phyloP scores from a whole-genome alignment of 176 grass and related monocot species.

The Cenchrus purpureus region DNA sequence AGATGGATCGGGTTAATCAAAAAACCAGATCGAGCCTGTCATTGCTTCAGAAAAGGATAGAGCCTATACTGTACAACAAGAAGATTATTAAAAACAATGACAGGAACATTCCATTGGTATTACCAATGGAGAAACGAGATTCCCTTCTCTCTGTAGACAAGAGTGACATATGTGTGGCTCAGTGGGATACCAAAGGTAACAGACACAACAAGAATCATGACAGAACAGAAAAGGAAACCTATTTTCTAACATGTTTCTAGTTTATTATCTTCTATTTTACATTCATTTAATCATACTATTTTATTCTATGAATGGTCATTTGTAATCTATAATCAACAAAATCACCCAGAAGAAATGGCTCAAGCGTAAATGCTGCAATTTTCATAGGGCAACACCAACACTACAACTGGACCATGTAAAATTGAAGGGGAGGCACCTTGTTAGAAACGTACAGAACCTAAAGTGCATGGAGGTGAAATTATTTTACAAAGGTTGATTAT shows the following conservation, averaged over 20 bases:
- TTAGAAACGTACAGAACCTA: not conserved
- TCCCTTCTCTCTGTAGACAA: not conserved
- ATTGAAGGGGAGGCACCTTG: not conserved
- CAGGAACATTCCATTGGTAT: not conserved
- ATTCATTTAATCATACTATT: not conserved
- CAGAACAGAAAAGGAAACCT: not conserved
- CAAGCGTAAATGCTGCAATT: not conserved
- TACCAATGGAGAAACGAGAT: not conserved
- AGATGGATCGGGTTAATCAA: too few species aligned
- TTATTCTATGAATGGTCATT: not conserved
- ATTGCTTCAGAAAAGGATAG: too few species aligned
- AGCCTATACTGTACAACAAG: too few species aligned
- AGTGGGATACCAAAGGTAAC: slow-evolving; percentile 10
- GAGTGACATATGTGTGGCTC: not conserved
- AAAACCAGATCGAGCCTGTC: too few species aligned
- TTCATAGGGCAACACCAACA: not conserved
- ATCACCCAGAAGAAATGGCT: not conserved
- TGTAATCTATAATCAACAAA: not conserved
- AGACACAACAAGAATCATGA: not conserved
- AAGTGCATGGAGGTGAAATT: not conserved
- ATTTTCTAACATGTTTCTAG: not conserved
- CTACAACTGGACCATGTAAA: not conserved
- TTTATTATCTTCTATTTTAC: not conserved
- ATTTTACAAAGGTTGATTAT: not conserved
- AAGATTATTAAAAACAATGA: too few species aligned